Conservation (phyloP, 228 moss, liverwort and hornwort genomes). For the Sphagnum fallax region DNA sequence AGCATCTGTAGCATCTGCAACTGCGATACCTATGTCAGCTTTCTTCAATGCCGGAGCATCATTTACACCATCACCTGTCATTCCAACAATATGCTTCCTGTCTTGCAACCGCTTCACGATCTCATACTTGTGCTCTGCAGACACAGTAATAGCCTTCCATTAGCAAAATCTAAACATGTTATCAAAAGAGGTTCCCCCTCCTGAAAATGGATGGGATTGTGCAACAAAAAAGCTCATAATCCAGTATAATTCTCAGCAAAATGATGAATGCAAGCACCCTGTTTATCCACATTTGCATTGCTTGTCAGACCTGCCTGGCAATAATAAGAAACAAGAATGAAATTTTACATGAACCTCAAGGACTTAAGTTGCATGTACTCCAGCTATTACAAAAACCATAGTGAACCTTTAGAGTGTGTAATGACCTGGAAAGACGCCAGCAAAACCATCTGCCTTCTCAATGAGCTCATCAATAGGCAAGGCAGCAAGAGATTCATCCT, state of each 20-base stretch:
- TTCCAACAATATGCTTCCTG: conserved; percentile 44
- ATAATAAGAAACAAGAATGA: too few relatives aligned
- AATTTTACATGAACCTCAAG: too few relatives aligned
- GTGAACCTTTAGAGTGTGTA: not conserved
- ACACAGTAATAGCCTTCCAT: not conserved
- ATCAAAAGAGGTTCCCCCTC: too few relatives aligned
- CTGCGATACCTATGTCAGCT: conserved; percentile 56
- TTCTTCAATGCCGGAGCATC: conserved; percentile 54
- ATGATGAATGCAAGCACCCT: too few relatives aligned
- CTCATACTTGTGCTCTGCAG: conserved; percentile 56
- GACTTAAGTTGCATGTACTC: too few relatives aligned
- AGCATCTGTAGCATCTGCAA: conserved; percentile 58
- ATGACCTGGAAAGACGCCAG: conserved; percentile 47
- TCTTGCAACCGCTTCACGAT: conserved; percentile 41
- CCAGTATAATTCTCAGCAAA: too few relatives aligned
- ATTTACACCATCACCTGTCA: conserved; percentile 61
- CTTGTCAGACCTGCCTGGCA: too few relatives aligned
- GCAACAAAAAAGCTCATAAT: too few relatives aligned
- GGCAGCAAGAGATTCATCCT: conserved; percentile 38
- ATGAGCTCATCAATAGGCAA: conserved; percentile 48
- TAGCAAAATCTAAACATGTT: too few relatives aligned
- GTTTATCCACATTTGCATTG: too few relatives aligned
- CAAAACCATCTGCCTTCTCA: conserved; percentile 58
- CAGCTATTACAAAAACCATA: too few relatives aligned
- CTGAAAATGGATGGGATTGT: too few relatives aligned